These are phyloP conservation scores for Zizania latifolia DNA, from an alignment of 176 grass and related monocot genomes.

Conservation along the genomic window DNA sequence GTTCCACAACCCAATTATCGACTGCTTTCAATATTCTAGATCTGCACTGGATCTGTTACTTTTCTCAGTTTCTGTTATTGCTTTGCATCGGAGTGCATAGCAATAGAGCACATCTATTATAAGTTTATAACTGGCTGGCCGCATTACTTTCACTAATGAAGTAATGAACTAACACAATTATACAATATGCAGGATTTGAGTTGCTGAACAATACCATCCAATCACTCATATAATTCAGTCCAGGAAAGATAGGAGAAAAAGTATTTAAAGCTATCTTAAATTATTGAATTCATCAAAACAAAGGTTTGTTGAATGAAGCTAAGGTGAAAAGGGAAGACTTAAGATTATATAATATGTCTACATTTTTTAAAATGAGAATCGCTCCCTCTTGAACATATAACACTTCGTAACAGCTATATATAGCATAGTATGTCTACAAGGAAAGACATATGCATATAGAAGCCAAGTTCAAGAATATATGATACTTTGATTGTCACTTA, in stretches of 20 bases:
- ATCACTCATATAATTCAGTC: background rate
- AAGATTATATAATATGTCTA: slow-evolving; percentile 2
- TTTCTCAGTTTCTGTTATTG: background rate
- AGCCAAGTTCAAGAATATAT: background rate
- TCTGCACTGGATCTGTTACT: background rate
- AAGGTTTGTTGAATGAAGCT: background rate
- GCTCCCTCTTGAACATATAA: background rate
- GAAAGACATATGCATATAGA: background rate
- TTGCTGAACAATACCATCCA: background rate
- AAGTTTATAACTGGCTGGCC: background rate
- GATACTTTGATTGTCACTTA: background rate
- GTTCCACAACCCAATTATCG: background rate
- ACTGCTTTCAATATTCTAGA: background rate
- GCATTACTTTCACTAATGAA: background rate
- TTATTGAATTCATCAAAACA: background rate
- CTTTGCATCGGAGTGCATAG: background rate
- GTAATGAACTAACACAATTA: too few relatives aligned
- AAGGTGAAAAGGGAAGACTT: background rate
- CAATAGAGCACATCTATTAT: background rate
- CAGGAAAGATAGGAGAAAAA: background rate
- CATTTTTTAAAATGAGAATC: background rate
- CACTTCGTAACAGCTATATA: background rate
- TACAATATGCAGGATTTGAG: background rate
- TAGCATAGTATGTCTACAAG: background rate
- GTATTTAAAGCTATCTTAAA: background rate